Conservation (phyloP, 2,329 filamentous ascomycete genomes). For the Colletotrichum orchidophilum region DNA sequence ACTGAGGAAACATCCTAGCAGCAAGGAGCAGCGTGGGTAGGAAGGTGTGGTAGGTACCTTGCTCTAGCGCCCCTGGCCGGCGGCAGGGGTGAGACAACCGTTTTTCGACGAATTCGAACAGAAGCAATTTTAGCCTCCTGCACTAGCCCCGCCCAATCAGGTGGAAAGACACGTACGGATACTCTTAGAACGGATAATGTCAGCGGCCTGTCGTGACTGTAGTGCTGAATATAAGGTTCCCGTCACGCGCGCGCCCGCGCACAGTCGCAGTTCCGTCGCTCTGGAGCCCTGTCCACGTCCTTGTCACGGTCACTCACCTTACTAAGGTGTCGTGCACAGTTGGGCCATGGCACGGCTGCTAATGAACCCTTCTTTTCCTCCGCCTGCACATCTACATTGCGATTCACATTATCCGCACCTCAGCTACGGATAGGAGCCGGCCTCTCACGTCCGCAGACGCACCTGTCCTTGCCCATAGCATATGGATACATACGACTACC, state of each 20-base stretch:
- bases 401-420: too few relatives aligned
- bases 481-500: not conserved
- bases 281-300: not conserved
- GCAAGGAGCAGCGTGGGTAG: conserved; percentile 8
- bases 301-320: not conserved
- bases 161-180: not conserved
- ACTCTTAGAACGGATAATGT: too few relatives aligned
- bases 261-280: not conserved
- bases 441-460: not conserved
- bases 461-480: conserved; percentile 8
- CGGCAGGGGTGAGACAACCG: conserved; percentile 31
- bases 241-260: not conserved
- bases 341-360: not conserved
- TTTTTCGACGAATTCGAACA: conserved; percentile 26
- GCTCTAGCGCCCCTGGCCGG: conserved; percentile 15
- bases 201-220: too few relatives aligned
- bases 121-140: conserved; percentile 20
- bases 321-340: not conserved
- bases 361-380: not conserved
- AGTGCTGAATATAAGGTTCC: too few relatives aligned
- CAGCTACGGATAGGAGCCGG: not conserved
- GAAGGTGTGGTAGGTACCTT: conserved; percentile 17
- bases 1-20: not conserved
- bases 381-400: not conserved
- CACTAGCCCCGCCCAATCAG: conserved; percentile 8